Base-by-base conservation (phyloP, 2,329 filamentous ascomycete species). In the Diaporthe helianthi region DNA sequence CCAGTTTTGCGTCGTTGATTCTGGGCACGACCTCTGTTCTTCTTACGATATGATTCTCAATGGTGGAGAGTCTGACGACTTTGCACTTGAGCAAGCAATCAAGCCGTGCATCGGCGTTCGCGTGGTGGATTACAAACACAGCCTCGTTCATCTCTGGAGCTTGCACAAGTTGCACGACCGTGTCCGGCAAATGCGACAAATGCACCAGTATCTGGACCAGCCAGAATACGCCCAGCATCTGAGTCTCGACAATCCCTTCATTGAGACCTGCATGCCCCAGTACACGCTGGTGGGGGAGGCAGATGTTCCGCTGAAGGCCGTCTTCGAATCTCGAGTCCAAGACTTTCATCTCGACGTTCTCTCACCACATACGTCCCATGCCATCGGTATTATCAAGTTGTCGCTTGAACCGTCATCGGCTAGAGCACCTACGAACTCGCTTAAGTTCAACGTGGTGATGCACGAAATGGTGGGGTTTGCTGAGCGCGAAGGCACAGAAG, bases 361-460 rank as follows among this genome's bases (percentile, higher is more conserved):
- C 54, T 98, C 94, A 0, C 94, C 95, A 2, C 97, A 97, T 76
- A 99, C 96, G 0, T 92, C 91, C 31, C 94, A 94, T 75, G 93
- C 93, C 10, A 89, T 98, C 71, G 96, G 95, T 53, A 95, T 98
- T 67, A 89, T 99, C 73, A 93, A 94, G 76, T 83, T 99, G 46
- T 95, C 95, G 0, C 83, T 99, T 8, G 96, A 99, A 77, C 96
- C 96, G 17, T 98, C 95, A 0, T 95, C 93, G 58, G 94, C 95
- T 2, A 91, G 97, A 75, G 95, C 94, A 4, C 96, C 96, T 17
- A 92, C 93, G 15, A 96, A 93, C 69, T 98, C 93, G 2, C 83
- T 98, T 69, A 99, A 98, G 78, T 99, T 99, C 82, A 99, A 98
- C 76, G 94, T 98, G 6, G 94, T 98, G 38, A 97, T 99, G 93